These are phyloP conservation scores for Mycena citricolor DNA, from an alignment of 1,284 basidiomycete genomes.

Conservation along the genomic window DNA sequence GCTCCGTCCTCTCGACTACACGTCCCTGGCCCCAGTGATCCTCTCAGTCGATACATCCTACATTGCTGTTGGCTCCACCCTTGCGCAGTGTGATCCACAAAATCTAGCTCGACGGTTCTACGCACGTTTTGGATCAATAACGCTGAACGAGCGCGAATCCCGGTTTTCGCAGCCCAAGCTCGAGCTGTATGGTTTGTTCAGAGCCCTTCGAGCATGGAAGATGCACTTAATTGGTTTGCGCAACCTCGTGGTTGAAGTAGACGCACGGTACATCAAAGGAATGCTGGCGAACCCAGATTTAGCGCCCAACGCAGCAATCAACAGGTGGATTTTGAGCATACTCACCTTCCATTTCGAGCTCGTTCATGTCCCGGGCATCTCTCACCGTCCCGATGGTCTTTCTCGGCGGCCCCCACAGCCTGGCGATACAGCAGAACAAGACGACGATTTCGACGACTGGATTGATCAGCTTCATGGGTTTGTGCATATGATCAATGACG, in stretches of 20 bases:
- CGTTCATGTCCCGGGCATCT: conserved; percentile 33
- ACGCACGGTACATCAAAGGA: conserved; percentile 38
- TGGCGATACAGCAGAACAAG: conserved; percentile 19
- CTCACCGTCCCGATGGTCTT: conserved; percentile 30
- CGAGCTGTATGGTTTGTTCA: conserved; percentile 35
- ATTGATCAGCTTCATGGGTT: conserved; percentile 1
- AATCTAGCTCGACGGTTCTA: conserved; percentile 25
- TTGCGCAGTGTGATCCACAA: conserved; percentile 30
- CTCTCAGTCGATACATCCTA: conserved; percentile 37
- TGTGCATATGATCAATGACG: conserved; percentile 3
- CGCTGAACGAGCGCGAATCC: conserved; percentile 30
- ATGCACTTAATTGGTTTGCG: conserved; percentile 30
- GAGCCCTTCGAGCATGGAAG: conserved; percentile 25
- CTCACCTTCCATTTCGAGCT: conserved; percentile 39
- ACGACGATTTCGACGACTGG: conserved; percentile 1
- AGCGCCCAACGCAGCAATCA: conserved; percentile 38
- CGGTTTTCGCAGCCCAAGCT: conserved; percentile 36
- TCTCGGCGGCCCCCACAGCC: conserved; percentile 24
- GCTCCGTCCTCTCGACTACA: conserved; percentile 35
- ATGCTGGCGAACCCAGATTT: conserved; percentile 40
- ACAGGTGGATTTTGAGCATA: conserved; percentile 40
- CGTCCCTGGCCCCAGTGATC: conserved; percentile 25
- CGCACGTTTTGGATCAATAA: conserved; percentile 31
- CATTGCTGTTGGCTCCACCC: conserved; percentile 33
- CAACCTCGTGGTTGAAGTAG: conserved; percentile 34